Conservation (phyloP, 176 grass and related monocot genomes). For the Phragmites australis region DNA sequence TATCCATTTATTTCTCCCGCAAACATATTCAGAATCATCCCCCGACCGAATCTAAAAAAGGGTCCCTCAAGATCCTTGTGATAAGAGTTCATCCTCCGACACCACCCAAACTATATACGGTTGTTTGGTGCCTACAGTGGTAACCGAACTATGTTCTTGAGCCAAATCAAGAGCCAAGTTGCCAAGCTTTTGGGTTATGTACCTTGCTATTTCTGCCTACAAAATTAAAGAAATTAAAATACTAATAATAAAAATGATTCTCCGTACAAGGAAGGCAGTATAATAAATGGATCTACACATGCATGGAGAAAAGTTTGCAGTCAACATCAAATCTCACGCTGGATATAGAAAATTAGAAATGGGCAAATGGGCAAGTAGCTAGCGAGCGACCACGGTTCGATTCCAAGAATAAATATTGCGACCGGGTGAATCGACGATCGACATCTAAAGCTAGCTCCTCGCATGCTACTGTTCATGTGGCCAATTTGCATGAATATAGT, state of each 20-base stretch:
- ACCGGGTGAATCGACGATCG: neutral
- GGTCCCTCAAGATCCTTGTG: too few species aligned
- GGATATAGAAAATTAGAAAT: neutral
- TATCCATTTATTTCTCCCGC: too few species aligned
- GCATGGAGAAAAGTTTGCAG: constrained; percentile 7
- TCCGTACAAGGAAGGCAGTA: constrained; percentile 3
- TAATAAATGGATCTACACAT: constrained; percentile 21
- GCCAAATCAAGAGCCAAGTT: too few species aligned
- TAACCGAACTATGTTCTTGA: too few species aligned
- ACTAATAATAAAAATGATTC: neutral
- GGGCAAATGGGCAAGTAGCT: too few species aligned
- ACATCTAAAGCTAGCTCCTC: neutral
- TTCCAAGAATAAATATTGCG: neutral
- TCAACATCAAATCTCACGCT: constrained; percentile 58
- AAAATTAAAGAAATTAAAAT: neutral
- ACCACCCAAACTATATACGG: too few species aligned
- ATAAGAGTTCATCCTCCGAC: too few species aligned
- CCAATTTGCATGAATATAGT: constrained; percentile 18
- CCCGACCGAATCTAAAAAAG: too few species aligned
- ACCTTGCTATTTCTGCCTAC: neutral
- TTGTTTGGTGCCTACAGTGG: too few species aligned
- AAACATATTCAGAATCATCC: too few species aligned
- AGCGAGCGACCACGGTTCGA: neutral
- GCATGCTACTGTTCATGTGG: constrained; percentile 55
- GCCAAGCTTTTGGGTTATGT: too few species aligned